Evolutionary conservation across 2,329 filamentous ascomycete genomes (phyloP).

Genomic region (Colletotrichum zoysiae): DNA sequence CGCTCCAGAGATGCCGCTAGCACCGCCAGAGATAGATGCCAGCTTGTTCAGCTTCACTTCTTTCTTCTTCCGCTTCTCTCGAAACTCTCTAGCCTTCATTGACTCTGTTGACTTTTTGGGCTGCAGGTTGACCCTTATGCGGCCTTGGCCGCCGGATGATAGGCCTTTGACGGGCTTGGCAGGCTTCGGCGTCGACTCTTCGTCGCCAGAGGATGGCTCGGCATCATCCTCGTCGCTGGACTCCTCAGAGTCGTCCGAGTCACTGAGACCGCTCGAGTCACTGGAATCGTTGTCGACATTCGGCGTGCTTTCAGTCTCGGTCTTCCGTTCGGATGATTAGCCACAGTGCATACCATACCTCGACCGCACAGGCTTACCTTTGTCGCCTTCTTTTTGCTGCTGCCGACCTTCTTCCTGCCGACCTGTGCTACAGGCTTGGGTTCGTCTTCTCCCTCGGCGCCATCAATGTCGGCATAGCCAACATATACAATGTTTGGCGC

Average conservation of each 20-base stretch:
- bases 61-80: constrained; percentile 72
- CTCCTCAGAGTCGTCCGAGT: constrained; percentile 41
- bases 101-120: constrained; percentile 56
- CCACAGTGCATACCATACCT: not conserved
- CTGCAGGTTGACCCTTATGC: constrained; percentile 31
- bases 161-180: constrained; percentile 44
- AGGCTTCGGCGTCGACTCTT: constrained; percentile 19
- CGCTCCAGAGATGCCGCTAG: constrained; percentile 39
- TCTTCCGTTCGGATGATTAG: constrained; percentile 41
- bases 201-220: constrained; percentile 12
- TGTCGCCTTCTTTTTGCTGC: constrained; percentile 46
- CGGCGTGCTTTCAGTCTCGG: constrained; percentile 33
- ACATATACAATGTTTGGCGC: constrained; percentile 71
- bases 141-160: constrained; percentile 31
- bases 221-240: constrained; percentile 26
- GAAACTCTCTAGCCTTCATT: constrained; percentile 62
- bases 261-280: constrained; percentile 46
- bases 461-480: constrained; percentile 65
- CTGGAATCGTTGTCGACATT: constrained; percentile 42
- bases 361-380: constrained; percentile 46
- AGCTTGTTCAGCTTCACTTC: constrained; percentile 75
- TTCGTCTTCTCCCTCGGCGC: constrained; percentile 48
- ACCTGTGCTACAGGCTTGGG: constrained; percentile 50
- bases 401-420: constrained; percentile 54
- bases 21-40: constrained; percentile 67